These are phyloP conservation scores for Diplodia sapinea DNA, from an alignment of 2,329 filamentous ascomycete genomes.

Conservation along the genomic window DNA sequence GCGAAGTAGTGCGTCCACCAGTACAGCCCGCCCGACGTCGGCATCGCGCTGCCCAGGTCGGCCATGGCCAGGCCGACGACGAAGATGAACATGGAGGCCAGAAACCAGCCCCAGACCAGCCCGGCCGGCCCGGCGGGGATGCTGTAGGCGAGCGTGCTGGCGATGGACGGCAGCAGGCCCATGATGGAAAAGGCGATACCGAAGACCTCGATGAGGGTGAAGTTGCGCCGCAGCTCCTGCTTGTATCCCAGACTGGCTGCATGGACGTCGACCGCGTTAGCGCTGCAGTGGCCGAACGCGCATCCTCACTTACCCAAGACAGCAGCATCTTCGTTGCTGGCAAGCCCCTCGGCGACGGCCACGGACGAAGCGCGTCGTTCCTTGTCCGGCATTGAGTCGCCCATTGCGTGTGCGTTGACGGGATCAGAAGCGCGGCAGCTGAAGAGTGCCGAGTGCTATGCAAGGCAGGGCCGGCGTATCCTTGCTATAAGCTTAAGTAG, in stretches of 20 bases:
- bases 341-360: conserved; percentile 38
- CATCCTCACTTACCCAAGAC: conserved; percentile 44
- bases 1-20: conserved; percentile 67
- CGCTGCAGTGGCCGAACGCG: neutral
- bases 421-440: neutral
- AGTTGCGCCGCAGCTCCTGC: conserved; percentile 66
- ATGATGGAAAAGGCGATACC: conserved; percentile 58
- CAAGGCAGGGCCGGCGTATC: neutral
- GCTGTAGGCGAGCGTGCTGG: conserved; percentile 64
- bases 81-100: conserved; percentile 64
- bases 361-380: conserved; percentile 12
- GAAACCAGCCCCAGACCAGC: conserved; percentile 68
- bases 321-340: conserved; percentile 49
- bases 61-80: conserved; percentile 66
- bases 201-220: conserved; percentile 67
- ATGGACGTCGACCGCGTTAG: neutral
- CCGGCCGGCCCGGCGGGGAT: conserved; percentile 65
- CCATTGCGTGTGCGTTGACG: conserved; percentile 4
- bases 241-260: conserved; percentile 53
- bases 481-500: neutral
- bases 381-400: conserved; percentile 8
- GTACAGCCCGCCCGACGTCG: conserved; percentile 64
- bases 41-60: conserved; percentile 54
- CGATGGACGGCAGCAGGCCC: conserved; percentile 66
- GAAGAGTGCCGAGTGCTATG: neutral